Evolutionary conservation across 805 yeast species (phyloP), one percentile per base, ranked within the genome.

Genomic region (Yarrowia divulgata): DNA sequence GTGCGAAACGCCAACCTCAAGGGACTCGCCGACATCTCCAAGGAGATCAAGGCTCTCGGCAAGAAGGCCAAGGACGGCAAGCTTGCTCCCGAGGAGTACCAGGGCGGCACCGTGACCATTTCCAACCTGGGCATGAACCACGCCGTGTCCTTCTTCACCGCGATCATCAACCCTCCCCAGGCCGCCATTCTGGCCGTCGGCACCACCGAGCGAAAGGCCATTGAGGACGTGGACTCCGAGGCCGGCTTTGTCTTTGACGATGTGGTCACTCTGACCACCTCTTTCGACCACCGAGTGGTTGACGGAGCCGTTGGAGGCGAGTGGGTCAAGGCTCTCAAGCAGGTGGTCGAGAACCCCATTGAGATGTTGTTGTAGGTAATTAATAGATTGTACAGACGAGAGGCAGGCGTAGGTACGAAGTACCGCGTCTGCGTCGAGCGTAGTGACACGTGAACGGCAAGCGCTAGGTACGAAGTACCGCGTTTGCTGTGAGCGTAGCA

Each of bases 271-370:
- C 86, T 94, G 79, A 93, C 98, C 69, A 98, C 97, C 82, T 91
- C 98, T 68, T 95, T 95, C 78, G 99, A 95, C 83, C 99, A 95
- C 85, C 91, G 98, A 85, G 89, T 90, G 71, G 89, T 94, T 72
- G 99, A 95, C 78, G 99, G 99, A 78, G 98, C 98, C 69, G 87
- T 90, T 75, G 99, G 97, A 76, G 99, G 97, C 79, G 98, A 95
- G 76, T 95, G 87, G 86, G 91, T 95, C 85, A 92, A 87, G 82
- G 97, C 92, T 74, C 85, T 95, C 81, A 95, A 95, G 87, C 85
- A 85, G 76, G 88, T 93, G 73, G 81, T 95, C 74, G 99, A 95
- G 85, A 93, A 95, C 85, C 99, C 99, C 77, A 86, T 95, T 79
- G 97, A 93, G 83, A 83, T 95, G 81, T 83, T 95, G 80, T 84